Conservation (phyloP, 2,329 filamentous ascomycete genomes). For the Eutypa lata region DNA sequence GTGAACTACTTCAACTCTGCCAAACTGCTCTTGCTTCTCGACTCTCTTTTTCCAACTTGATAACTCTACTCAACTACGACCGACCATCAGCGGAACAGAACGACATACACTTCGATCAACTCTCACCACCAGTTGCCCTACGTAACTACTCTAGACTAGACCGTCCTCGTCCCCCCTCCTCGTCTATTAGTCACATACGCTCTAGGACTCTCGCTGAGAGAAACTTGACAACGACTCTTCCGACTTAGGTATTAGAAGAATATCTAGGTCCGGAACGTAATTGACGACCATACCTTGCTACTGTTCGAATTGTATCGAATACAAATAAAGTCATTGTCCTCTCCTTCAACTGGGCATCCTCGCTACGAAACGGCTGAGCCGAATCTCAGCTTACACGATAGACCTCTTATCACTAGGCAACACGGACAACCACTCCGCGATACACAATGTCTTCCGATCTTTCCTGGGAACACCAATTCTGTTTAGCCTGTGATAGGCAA, state of each 20-base stretch:
- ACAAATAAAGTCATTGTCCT: neutral
- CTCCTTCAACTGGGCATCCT: neutral
- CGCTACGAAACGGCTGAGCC: neutral
- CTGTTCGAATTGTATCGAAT: neutral
- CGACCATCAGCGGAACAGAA: neutral
- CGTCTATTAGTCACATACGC: neutral
- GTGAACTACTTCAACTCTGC: neutral
- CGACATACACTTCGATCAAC: neutral
- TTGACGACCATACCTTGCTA: neutral
- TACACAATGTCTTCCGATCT: constrained; percentile 51
- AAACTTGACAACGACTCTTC: neutral
- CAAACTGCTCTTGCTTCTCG: neutral
- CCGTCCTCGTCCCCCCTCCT: neutral
- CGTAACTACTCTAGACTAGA: neutral
- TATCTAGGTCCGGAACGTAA: neutral
- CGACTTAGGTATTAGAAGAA: neutral
- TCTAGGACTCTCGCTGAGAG: too few relatives aligned
- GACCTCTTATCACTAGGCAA: constrained; percentile 17
- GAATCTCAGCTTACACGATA: neutral
- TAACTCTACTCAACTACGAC: neutral
- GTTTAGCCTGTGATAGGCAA: constrained; percentile 89
- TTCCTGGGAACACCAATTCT: constrained; percentile 84
- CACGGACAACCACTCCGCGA: constrained; percentile 10
- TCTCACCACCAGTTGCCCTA: neutral
- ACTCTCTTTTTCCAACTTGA: neutral